A percentile compares a stretch with the other conserved stretches of the same genome.
Conservation (phyloP, 345 rosid species). For the Dovyalis caffra region DNA sequence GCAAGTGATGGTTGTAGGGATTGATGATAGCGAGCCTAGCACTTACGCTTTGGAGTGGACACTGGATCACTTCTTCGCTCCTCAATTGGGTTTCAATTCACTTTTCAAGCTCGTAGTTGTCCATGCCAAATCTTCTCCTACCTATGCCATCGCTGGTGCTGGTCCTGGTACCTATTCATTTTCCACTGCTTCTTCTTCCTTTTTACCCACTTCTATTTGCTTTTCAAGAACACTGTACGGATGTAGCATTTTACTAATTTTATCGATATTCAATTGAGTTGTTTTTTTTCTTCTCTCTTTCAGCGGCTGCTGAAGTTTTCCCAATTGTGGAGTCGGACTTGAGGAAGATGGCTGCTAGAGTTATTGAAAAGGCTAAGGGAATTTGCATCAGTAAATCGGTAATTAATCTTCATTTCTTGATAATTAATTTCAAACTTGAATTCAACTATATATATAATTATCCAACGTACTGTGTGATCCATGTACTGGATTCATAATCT, state of each 20-base stretch:
- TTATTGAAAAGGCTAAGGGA: slow-evolving; percentile 64
- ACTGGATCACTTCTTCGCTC: slow-evolving; percentile 69
- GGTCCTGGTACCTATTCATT: slow-evolving; percentile 59
- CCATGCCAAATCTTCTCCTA: slow-evolving; percentile 70
- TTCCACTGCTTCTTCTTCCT: background rate
- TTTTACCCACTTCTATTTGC: no score
- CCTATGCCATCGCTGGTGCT: slow-evolving; percentile 57
- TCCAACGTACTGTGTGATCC: no score
- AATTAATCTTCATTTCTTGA: background rate
- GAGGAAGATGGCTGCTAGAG: slow-evolving; percentile 63
- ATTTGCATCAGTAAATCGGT: slow-evolving; percentile 62
- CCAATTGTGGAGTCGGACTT: slow-evolving; percentile 72
- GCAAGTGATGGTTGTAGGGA: slow-evolving; percentile 54
- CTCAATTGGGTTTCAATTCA: slow-evolving; percentile 36
- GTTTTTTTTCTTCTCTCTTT: background rate
- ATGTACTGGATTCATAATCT: no score
- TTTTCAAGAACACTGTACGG: no score
- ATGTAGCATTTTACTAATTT: no score
- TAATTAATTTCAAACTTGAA: background rate
- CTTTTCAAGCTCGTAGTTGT: slow-evolving; percentile 80
- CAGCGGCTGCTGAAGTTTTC: slow-evolving; percentile 74
- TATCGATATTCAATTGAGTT: background rate
- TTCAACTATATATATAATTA: no score
- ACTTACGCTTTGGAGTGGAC: slow-evolving; percentile 85
- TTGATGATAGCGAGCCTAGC: slow-evolving; percentile 75